These are phyloP conservation scores for Syzygium grande DNA, from an alignment of 345 rosid species.

Conservation along the genomic window DNA sequence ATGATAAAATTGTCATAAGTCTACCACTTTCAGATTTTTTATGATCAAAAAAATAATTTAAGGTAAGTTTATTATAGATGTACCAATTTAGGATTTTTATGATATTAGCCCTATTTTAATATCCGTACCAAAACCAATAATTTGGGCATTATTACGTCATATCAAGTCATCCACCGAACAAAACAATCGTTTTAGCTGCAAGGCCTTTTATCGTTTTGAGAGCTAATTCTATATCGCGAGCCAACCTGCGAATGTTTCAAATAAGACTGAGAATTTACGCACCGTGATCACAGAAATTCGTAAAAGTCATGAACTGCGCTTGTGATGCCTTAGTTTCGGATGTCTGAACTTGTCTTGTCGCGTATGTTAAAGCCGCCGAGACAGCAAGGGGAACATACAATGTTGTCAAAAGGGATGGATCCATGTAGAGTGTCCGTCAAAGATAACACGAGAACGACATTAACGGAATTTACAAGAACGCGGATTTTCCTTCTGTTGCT, in stretches of 20 bases:
- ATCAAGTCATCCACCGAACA: neutral
- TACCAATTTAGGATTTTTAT: too few relatives aligned
- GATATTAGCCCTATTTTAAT: neutral
- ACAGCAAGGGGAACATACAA: neutral
- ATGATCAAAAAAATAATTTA: too few relatives aligned
- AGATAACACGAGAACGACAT: neutral
- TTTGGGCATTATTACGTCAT: neutral
- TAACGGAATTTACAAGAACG: neutral
- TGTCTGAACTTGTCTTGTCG: neutral
- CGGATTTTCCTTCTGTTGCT: neutral
- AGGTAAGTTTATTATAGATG: too few relatives aligned
- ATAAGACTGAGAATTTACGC: neutral
- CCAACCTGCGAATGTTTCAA: neutral
- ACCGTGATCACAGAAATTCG: neutral
- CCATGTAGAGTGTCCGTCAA: neutral
- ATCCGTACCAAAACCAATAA: neutral
- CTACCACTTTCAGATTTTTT: too few relatives aligned
- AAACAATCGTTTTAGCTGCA: neutral
- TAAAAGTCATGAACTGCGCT: neutral
- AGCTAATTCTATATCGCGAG: neutral
- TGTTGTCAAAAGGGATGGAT: neutral
- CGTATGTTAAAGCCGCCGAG: neutral
- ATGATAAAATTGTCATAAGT: too few relatives aligned
- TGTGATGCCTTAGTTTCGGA: neutral
- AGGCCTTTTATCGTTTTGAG: neutral